Evolutionary conservation across 768 basidiomycete genomes (phyloP), one percentile per base, ranked within the genome.

Genomic region (Fomitopsis pulvina): DNA sequence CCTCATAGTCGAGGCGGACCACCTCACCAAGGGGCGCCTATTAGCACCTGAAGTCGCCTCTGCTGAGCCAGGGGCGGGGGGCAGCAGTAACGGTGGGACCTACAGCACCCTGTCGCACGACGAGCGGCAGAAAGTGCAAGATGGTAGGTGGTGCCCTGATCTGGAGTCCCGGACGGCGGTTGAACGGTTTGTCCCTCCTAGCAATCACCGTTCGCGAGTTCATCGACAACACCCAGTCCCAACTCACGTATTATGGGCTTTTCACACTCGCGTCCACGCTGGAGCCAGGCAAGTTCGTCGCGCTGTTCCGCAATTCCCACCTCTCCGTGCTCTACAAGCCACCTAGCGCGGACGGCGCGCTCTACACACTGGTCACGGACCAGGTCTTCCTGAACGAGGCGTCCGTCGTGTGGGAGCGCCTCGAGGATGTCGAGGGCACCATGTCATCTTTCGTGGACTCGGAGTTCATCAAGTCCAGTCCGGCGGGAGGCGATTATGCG

Each of bases 241-340:
- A 96, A 60, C 65, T 95, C 48, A 94, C 92, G 0, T 94, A 94
- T 59, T 77, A 90, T 47, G 92, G 92, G 0, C 75, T 94, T 28
- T 92, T 93, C 64, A 77, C 83, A 29, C 80, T 94, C 43, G 83
- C 85, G 0, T 63, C 72, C 6, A 57, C 64, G 2, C 60, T 79
- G 27, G 48, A 65, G 12, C 71, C 74, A 0, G 75, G 79, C 2
- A 71, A 79, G 1, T 78, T 93, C 48, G 84, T 86, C n/a, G 92
- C 92, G 0, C 79, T 94, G 53, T 95, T 93, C 74, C 81, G 93
- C 46, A 91, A 81, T 66, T 92, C 90, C 0, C 93, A 95, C 62
- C 80, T 96, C 12, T 85, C 86, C 0, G 92, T 95, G 8, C 71
- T 96, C 1, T 87, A 92, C 71, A 89, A 85, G 52, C 67, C 71